Evolutionary conservation across 345 rosid genomes (phyloP), one percentile per base, ranked within the genome.

Genomic region (Litchi chinensis): DNA sequence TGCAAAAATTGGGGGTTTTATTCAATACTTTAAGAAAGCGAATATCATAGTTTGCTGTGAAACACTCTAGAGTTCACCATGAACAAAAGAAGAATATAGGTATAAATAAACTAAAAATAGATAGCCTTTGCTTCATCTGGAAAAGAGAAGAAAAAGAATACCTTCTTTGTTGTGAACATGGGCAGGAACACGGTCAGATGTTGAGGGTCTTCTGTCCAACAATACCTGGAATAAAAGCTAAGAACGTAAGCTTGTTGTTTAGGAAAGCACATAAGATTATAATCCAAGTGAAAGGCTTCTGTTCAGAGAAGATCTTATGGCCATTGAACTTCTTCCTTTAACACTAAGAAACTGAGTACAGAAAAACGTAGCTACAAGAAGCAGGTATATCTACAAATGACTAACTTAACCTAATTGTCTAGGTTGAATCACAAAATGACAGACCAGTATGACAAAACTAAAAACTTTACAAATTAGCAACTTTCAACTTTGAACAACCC

Each of bases 81-180:
- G 39, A 39, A 22, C 28, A 39, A 37, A 67, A 41, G 10, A 43
- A 43, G 13, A 74, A 7, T 21, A 24, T 5, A 2, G 5, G 44
- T 26, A 28, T 46, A 46, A 24, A 41, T 26, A 28, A 63, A 6
- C 7, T 3, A 18, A 15, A 24, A 15, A 19, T 1, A 10, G 60
- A 75, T 6, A 46, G 28, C 32, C 13, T 74, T 22, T 74, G 76
- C 40, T 59, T 56, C 54, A 74, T 24, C 46, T 24, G 6, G 10
- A 63, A 64, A 48, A 2, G 19, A 28, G 28, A 63, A 24, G 16
- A 54, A 10, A 75, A 75, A 16, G 50, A 73, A 67, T 81, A 91
- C 93, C 93, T 87, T 85, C 89, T 77, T 70, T 84, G 72, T 77
- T 65, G 74, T 76, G 88, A 70, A 78, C 80, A 78, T 78, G 88